Base-by-base conservation (phyloP, 768 basidiomycete genomes). In the Boletus rubropictus region DNA sequence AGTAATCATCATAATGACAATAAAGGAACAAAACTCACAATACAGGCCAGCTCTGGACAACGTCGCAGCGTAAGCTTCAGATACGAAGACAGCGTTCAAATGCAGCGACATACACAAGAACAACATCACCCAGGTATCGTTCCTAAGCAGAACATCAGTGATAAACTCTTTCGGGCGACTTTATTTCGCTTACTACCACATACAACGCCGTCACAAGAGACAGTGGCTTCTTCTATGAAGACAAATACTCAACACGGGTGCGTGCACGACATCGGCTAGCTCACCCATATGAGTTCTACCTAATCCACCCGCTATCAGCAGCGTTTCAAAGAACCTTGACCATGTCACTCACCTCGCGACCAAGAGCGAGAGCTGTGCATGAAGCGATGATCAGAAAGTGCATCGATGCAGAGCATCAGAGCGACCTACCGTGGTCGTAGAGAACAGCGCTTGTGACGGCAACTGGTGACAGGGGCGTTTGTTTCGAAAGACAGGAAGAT, bases 231-330 rank as follows among this genome's bases (percentile, higher is more conserved):
- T 48, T 60, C 63, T 67, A 24, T 25, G 4, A 47, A 3, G 11
- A 5, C 6, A 21, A n/a, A 45, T 18, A 33, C 10, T 58, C 14
- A 45, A 28, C 31, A 42, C 22, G 10, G 7, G 29, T 24, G 29
- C 21, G 43, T 22, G n/a, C 24, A 17, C 15, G 27, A 4, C 36
- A 36, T 32, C 11, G 10, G 20, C 37, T 11, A 3, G 32, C 61
- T 44, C 39, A 67, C 63, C 65, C 65, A 65, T 47, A 65, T 50
- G 18, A 65, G 58, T 7, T 67, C 63, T 34, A 65, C 49, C 63
- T 65, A 25, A 39, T 40, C 25, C 33, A 28, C 25, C 10, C 9
- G 20, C 4, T 3, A 22, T 62, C 25, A 48, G 24, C 5, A 20
- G 3, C n/a, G 3, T 34, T 38, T 41, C 38, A n/a, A 17, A 14